Evolutionary conservation across 2,329 filamentous ascomycete species (phyloP), one percentile per base, ranked within the genome.

Genomic region (Fusarium sp.): DNA sequence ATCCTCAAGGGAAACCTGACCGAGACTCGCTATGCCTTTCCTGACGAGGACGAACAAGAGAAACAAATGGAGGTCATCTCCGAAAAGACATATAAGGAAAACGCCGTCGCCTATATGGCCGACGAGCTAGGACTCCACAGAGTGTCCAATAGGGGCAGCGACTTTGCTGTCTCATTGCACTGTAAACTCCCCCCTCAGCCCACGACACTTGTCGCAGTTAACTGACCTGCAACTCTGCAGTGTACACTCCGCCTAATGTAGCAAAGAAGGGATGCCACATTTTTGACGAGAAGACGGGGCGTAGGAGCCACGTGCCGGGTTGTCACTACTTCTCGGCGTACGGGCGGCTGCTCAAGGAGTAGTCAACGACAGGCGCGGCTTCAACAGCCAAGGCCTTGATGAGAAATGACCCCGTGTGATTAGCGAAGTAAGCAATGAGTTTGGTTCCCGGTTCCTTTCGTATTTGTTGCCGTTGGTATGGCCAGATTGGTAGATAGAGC

Each of bases 211-310:
- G 77, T 80, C 77, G 66, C 70, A 63, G 63, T 68, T 73, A 36
- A 73, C 81, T 84, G 71, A 83, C 78, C 57, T 69, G 77, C 68
- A 74, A 67, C 67, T 65, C 62, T 74, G 73, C 80, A 91, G 87
- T 97, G 69, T 97, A 97, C 80, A 96, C 94, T 16, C 95, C 95
- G 38, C 95, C 95, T 4, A 97, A 98, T 79, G 95, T 96, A 40
- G 94, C 94, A 40, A 93, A 90, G 68, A 90, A 91, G 69, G 95
- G 95, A 27, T 97, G 94, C 82, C 89, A 94, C 79, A 91, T 96
- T 79, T 98, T 96, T 82, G 90, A 96, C 78, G 89, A 92, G 73
- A 87, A 87, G 76, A 97, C 94, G 5, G 94, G 95, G 63, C 91
- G 91, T 82, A 90, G 89, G 67, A 92, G 88, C 75, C 93, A 95